Evolutionary conservation across 495 filamentous ascomycete genomes (phyloP).

Genomic region (Aspergillus panamensis): DNA sequence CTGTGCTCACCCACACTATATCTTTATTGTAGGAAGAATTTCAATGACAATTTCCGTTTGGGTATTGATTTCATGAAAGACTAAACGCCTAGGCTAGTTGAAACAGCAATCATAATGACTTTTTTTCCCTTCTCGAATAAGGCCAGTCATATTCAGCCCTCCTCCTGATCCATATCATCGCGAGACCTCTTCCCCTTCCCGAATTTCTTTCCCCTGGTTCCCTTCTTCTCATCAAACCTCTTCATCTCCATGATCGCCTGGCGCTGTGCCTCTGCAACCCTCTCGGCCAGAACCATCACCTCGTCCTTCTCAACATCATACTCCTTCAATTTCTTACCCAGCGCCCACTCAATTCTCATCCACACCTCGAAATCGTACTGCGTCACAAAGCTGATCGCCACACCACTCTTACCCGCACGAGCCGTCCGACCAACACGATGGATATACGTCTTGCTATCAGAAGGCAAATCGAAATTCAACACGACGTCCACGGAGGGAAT

Average conservation of each 20-base stretch:
- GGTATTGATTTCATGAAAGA: slow-evolving; percentile 9
- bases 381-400: slow-evolving; percentile 75
- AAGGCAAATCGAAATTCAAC: slow-evolving; percentile 79
- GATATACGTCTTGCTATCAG: slow-evolving; percentile 84
- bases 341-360: slow-evolving; percentile 75
- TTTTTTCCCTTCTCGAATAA: background rate
- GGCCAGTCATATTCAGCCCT: slow-evolving; percentile 35
- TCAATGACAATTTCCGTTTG: background rate
- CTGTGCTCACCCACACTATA: background rate
- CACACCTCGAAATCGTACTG: slow-evolving; percentile 93
- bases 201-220: slow-evolving; percentile 57
- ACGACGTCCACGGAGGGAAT: slow-evolving; percentile 90
- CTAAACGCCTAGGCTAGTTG: background rate
- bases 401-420: slow-evolving; percentile 81
- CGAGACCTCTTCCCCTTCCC: slow-evolving; percentile 58
- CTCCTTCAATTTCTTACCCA: slow-evolving; percentile 71
- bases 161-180: slow-evolving; percentile 83
- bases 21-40: background rate
- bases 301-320: slow-evolving; percentile 72
- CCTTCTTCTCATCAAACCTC: slow-evolving; percentile 71
- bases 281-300: slow-evolving; percentile 75
- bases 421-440: slow-evolving; percentile 94
- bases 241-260: slow-evolving; percentile 81
- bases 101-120: background rate
- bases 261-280: slow-evolving; percentile 81